Base-by-base conservation (phyloP, 345 rosid genomes). In the Dipteronia sinensis region DNA sequence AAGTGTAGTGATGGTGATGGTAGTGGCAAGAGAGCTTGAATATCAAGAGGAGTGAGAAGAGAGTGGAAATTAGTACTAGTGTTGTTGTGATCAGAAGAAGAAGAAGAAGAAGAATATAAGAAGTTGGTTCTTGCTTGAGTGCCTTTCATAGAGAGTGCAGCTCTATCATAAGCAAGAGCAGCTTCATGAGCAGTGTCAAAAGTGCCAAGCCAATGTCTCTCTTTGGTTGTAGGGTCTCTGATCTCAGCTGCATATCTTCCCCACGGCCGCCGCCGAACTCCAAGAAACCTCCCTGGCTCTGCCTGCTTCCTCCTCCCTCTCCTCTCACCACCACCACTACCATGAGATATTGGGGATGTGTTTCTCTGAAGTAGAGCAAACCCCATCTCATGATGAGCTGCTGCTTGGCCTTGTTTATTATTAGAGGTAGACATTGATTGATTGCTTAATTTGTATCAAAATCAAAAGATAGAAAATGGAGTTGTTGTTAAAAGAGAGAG, bases 141-240 rank as follows among this genome's bases (percentile, higher is more conserved):
- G 73, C 99, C 99, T 82, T 92, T 95, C 90, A 95, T 95, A 19
- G 97, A 92, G 22, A 96, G 94, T 7, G 99, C 99, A 63, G 99
- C 99, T 82, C 97, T 86, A 71, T 96, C 99, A 79, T 93, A 96
- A 47, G 99, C 98, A 56, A 96, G 90, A 72, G 99, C 99, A 1
- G 97, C 98, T 82, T 95, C 99, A 13, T 95, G 97, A 62, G 99
- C 99, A 6, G 99, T 96, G 81, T 96, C 97, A 68, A 96, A 96
- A 0, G 99, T 96, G 67, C 98, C 99, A 1, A 92, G 95, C 97
- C 99, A 96, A 72, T 93, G 99, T 82, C 98, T 91, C 81, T 96
- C 99, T 86, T 96, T 96, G 29, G 98, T 96, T 6, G 95, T 88
- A 1, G 99, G 97, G 89, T 96, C 98, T 76, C 99, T 83, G 20